phyloP scores from a whole-genome alignment of 139 green algal genomes.

The Asterochloris erici region DNA sequence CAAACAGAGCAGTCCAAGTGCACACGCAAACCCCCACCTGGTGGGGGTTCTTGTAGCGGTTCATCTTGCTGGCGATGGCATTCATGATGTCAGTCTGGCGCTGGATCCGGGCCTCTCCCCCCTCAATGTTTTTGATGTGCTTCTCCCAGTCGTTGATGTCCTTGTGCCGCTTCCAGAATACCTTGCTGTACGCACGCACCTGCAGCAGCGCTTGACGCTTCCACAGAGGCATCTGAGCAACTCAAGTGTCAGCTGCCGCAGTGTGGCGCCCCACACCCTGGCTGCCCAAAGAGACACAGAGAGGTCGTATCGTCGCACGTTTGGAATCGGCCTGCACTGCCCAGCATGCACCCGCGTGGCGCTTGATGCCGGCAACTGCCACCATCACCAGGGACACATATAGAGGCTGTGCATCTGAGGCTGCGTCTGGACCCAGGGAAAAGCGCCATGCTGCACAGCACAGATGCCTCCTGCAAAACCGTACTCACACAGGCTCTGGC shows the following conservation, averaged over 20 bases:
- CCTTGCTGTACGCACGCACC: slow-evolving; percentile 46
- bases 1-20: neutral
- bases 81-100: slow-evolving; percentile 80
- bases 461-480: too few species aligned
- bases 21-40: slow-evolving; percentile 7
- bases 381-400: too few species aligned
- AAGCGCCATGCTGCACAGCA: too few species aligned
- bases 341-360: too few species aligned
- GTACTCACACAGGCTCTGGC: too few species aligned
- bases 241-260: neutral
- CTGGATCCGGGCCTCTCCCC: slow-evolving; percentile 88
- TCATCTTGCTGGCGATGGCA: slow-evolving; percentile 88
- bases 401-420: too few species aligned
- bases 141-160: slow-evolving; percentile 82
- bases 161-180: slow-evolving; percentile 78
- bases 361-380: too few species aligned
- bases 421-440: too few species aligned
- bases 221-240: neutral
- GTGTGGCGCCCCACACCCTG: too few species aligned
- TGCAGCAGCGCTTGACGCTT: slow-evolving; percentile 8
- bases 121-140: slow-evolving; percentile 95
- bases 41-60: slow-evolving; percentile 95
- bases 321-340: too few species aligned
- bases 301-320: too few species aligned
- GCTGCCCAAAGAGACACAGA: too few species aligned